phyloP scores from a whole-genome alignment of 257 asterid genomes.

The Jacaranda mimosifolia region DNA sequence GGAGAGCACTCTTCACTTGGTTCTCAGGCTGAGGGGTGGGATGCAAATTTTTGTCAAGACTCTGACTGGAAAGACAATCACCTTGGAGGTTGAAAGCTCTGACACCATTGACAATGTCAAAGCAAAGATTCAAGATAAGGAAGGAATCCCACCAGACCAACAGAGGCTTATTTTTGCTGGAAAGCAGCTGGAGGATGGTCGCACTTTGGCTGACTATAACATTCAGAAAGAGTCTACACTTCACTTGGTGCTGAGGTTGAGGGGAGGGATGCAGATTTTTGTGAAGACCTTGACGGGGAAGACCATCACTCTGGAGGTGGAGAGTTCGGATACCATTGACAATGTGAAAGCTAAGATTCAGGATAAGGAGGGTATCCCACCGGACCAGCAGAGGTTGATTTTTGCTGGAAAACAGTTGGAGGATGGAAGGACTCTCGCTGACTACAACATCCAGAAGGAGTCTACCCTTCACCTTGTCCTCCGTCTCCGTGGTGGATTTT shows the following conservation, averaged over 20 bases:
- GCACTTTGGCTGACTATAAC: constrained; percentile 13
- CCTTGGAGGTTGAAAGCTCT: constrained; percentile 17
- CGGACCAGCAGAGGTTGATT: constrained; percentile 11
- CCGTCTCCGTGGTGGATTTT: constrained; percentile 22
- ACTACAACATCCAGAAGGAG: constrained; percentile 26
- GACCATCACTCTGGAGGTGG: constrained; percentile 18
- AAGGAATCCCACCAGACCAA: constrained; percentile 20
- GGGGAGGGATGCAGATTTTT: constrained; percentile 24
- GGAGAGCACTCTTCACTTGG: constrained; percentile 17
- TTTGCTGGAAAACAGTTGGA: constrained; percentile 27
- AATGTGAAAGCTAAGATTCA: constrained; percentile 25
- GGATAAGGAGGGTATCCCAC: constrained; percentile 25
- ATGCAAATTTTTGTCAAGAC: constrained; percentile 25
- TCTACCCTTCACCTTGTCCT: constrained; percentile 23
- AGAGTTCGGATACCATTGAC: constrained; percentile 11
- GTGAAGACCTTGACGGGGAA: constrained; percentile 18
- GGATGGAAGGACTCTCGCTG: constrained; percentile 17
- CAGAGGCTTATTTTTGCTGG: constrained; percentile 21
- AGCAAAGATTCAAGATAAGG: constrained; percentile 22
- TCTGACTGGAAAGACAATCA: constrained; percentile 10
- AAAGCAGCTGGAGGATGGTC: constrained; percentile 20
- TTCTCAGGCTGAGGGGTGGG: constrained; percentile 15
- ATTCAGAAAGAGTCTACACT: constrained; percentile 19
- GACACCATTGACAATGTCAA: constrained; percentile 23
- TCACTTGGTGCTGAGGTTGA: constrained; percentile 21